A percentile compares a stretch with the other conserved stretches of the same genome.
These are phyloP conservation scores for Lathyrus oleraceus DNA, from an alignment of 306 rosid species.

Conservation along the genomic window DNA sequence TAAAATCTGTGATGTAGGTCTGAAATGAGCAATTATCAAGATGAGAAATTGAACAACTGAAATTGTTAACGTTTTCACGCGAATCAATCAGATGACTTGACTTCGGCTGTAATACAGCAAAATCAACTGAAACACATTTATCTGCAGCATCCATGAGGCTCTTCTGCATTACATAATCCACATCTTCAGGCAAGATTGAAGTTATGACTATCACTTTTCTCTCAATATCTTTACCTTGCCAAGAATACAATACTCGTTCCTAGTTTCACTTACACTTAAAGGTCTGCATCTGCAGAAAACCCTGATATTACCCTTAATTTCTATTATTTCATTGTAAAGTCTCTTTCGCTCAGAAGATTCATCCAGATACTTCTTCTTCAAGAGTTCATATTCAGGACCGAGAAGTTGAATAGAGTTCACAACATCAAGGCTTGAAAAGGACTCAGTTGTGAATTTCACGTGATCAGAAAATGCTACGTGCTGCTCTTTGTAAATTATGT, in stretches of 20 bases:
- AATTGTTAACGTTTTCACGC: slow-evolving; percentile 51
- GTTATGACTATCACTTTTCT: slow-evolving; percentile 63
- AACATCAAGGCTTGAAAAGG: no score
- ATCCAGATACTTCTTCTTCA: slow-evolving; percentile 64
- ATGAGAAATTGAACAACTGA: slow-evolving; percentile 56
- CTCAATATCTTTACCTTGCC: slow-evolving; percentile 74
- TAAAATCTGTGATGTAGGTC: slow-evolving; percentile 59
- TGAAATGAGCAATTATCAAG: slow-evolving; percentile 72
- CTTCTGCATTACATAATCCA: slow-evolving; percentile 52
- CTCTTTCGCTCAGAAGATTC: slow-evolving; percentile 76
- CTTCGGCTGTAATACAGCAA: slow-evolving; percentile 64
- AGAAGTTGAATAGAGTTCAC: neutral
- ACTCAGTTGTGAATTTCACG: no score
- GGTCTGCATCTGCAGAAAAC: slow-evolving; percentile 98
- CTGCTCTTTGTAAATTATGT: no score
- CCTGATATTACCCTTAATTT: slow-evolving; percentile 85
- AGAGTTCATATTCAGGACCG: slow-evolving; percentile 79
- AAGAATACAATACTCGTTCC: slow-evolving; percentile 56
- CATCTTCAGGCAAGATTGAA: slow-evolving; percentile 56
- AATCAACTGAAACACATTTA: slow-evolving; percentile 68
- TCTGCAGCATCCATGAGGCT: slow-evolving; percentile 69
- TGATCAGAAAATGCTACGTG: no score
- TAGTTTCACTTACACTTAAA: slow-evolving; percentile 56
- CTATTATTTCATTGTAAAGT: slow-evolving; percentile 88
- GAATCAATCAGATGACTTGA: slow-evolving; percentile 56